Evolutionary conservation across 2,329 filamentous ascomycete genomes (phyloP).

Genomic region (Septoria linicola): DNA sequence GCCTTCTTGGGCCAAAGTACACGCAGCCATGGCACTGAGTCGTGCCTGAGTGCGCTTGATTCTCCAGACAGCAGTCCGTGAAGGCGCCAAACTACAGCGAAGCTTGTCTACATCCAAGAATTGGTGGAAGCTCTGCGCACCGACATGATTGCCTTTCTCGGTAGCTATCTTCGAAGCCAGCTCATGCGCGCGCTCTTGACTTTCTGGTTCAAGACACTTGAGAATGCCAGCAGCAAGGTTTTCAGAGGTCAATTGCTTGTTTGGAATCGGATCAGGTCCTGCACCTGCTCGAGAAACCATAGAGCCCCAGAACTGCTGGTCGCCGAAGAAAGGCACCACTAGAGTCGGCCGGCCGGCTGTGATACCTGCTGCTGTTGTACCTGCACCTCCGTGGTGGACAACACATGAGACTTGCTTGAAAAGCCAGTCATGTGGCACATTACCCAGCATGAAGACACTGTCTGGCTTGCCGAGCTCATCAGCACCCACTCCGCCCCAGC

Average conservation of each 20-base stretch:
- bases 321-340: slow-evolving; percentile 59
- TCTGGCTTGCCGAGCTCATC: slow-evolving; percentile 41
- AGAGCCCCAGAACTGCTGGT: slow-evolving; percentile 57
- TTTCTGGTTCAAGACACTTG: slow-evolving; percentile 44
- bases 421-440: slow-evolving; percentile 60
- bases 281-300: slow-evolving; percentile 53
- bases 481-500: slow-evolving; percentile 53
- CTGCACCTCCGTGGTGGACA: slow-evolving; percentile 60
- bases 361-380: slow-evolving; percentile 58
- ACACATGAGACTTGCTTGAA: slow-evolving; percentile 57
- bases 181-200: slow-evolving; percentile 39
- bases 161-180: slow-evolving; percentile 44
- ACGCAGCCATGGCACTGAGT: slow-evolving; percentile 71
- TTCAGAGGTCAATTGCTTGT: slow-evolving; percentile 46
- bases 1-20: slow-evolving; percentile 64
- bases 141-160: slow-evolving; percentile 45
- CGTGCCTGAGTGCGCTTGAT: slow-evolving; percentile 65
- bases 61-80: slow-evolving; percentile 71
- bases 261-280: slow-evolving; percentile 50
- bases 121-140: slow-evolving; percentile 49
- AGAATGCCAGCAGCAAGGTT: slow-evolving; percentile 49
- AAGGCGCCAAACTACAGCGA: slow-evolving; percentile 67
- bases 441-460: slow-evolving; percentile 53
- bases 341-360: slow-evolving; percentile 53
- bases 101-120: slow-evolving; percentile 63